These are phyloP conservation scores for Ogataea naganishii DNA, from an alignment of 805 yeast species.

Conservation along the genomic window DNA sequence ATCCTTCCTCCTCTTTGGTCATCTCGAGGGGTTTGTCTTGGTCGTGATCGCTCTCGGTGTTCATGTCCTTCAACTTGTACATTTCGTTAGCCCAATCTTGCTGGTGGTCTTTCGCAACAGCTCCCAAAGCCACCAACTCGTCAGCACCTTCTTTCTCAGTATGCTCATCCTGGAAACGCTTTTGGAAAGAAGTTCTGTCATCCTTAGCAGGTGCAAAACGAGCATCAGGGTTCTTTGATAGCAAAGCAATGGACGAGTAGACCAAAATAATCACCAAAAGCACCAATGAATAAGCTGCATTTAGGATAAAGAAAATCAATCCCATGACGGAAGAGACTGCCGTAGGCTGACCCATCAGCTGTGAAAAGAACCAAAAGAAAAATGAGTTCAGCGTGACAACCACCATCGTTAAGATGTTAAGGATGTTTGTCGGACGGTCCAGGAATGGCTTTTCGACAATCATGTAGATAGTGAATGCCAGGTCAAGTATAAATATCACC, in stretches of 20 bases:
- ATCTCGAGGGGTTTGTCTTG: conserved; percentile 21
- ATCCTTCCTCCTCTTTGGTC: conserved; percentile 26
- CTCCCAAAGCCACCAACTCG: conserved; percentile 67
- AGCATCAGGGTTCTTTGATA: conserved; percentile 82
- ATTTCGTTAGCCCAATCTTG: conserved; percentile 66
- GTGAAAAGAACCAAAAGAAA: conserved; percentile 78
- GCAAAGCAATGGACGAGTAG: conserved; percentile 50
- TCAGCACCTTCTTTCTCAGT: conserved; percentile 20
- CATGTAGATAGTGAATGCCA: conserved; percentile 56
- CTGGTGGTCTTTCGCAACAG: conserved; percentile 76
- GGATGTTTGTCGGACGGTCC: conserved; percentile 73
- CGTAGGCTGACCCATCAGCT: conserved; percentile 72
- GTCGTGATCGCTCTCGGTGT: conserved; percentile 10
- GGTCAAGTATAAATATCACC: conserved; percentile 67
- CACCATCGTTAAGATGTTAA: conserved; percentile 63
- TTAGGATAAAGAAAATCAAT: conserved; percentile 78
- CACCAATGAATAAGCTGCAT: conserved; percentile 80
- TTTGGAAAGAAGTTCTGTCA: conserved; percentile 87
- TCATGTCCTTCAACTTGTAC: conserved; percentile 35
- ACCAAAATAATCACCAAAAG: conserved; percentile 64
- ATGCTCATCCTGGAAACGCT: conserved; percentile 9
- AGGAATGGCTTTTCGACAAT: conserved; percentile 66
- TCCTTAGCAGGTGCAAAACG: conserved; percentile 84
- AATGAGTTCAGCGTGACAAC: conserved; percentile 75
- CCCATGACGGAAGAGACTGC: conserved; percentile 84